phyloP scores from a whole-genome alignment of 225 moss, liverwort and hornwort genomes.

The Pleurozium schreberi region DNA sequence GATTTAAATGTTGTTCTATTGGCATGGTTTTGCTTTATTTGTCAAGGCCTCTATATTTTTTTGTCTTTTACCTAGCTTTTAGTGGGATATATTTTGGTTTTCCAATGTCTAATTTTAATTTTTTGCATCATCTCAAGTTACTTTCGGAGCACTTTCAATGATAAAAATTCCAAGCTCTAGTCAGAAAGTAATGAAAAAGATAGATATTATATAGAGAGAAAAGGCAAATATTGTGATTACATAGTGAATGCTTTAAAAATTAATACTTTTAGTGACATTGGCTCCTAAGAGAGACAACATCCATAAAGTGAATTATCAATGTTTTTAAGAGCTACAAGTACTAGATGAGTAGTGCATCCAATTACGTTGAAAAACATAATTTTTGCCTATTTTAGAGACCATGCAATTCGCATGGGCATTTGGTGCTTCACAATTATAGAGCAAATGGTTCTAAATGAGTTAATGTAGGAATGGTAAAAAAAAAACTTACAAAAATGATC shows the following conservation, averaged over 20 bases:
- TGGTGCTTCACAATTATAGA: background rate
- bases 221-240: background rate
- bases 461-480: background rate
- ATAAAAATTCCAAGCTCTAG: background rate
- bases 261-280: background rate
- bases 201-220: background rate
- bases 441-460: background rate
- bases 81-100: background rate
- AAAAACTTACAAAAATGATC: background rate
- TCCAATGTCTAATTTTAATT: background rate
- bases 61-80: background rate
- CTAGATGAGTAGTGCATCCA: background rate
- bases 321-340: background rate
- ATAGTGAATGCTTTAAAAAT: background rate
- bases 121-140: background rate
- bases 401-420: fast-evolving
- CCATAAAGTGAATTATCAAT: background rate
- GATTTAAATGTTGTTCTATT: background rate
- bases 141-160: background rate
- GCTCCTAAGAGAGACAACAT: fast-evolving
- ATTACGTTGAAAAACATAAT: background rate
- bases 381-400: background rate
- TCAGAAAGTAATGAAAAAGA: background rate
- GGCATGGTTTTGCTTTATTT: background rate
- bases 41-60: background rate